phyloP scores from a whole-genome alignment of 441 rosid genomes.

The Corymbia citriodora region DNA sequence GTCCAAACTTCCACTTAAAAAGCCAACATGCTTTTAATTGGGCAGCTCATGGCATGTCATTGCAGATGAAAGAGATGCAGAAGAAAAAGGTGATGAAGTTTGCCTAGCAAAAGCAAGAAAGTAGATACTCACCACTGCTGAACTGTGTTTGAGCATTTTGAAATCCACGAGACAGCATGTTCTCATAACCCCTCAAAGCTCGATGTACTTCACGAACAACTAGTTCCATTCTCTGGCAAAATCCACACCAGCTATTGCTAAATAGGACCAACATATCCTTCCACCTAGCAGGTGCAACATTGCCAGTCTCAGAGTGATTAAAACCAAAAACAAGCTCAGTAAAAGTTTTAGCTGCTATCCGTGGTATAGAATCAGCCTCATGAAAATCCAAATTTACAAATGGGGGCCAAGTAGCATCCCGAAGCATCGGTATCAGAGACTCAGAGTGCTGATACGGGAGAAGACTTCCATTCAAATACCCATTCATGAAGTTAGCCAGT shows the following conservation, averaged over 20 bases:
- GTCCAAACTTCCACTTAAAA: not conserved
- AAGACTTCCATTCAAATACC: slow-evolving; percentile 59
- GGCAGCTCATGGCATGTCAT: not conserved
- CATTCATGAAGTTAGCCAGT: slow-evolving; percentile 46
- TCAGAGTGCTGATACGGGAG: slow-evolving; percentile 60
- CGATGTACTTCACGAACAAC: slow-evolving; percentile 80
- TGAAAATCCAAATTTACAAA: slow-evolving; percentile 78
- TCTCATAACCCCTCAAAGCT: slow-evolving; percentile 51
- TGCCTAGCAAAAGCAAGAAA: not conserved
- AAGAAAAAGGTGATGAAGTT: not conserved
- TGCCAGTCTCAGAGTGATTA: slow-evolving; percentile 36
- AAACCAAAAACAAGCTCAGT: slow-evolving; percentile 51
- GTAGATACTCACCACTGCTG: slow-evolving; percentile 35
- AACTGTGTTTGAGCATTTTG: slow-evolving; percentile 22
- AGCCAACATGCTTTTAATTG: not conserved
- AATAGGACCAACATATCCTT: slow-evolving; percentile 90
- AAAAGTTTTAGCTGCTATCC: slow-evolving; percentile 48
- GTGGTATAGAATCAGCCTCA: slow-evolving; percentile 79
- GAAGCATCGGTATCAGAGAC: slow-evolving; percentile 31
- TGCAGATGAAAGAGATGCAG: not conserved
- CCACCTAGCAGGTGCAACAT: slow-evolving; percentile 31
- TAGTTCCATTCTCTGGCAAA: slow-evolving; percentile 95
- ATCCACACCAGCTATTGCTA: slow-evolving; percentile 87
- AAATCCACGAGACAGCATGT: slow-evolving; percentile 32
- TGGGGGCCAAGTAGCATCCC: slow-evolving; percentile 57